phyloP scores from a whole-genome alignment of 2,329 filamentous ascomycete species.

The Incumbomyces delicatus region DNA sequence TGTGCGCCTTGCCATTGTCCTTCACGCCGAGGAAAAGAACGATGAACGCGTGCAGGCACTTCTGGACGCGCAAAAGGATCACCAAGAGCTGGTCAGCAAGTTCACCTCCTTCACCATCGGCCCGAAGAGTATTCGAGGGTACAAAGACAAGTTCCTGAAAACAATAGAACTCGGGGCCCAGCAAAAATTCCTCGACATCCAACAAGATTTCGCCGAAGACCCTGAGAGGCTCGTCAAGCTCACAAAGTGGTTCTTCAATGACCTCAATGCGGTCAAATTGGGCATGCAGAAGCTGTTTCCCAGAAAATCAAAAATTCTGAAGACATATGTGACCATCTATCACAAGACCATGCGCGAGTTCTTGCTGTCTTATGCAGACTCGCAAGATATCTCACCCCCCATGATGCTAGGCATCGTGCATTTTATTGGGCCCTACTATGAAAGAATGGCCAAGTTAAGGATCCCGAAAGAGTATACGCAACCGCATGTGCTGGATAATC shows the following conservation, averaged over 20 bases:
- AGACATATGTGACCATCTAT: conserved; percentile 82
- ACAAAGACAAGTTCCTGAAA: conserved; percentile 90
- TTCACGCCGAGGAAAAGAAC: conserved; percentile 93
- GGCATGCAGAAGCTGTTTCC: conserved; percentile 89
- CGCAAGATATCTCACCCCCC: conserved; percentile 71
- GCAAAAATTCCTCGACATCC: conserved; percentile 61
- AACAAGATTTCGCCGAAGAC: conserved; percentile 70
- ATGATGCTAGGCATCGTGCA: conserved; percentile 87
- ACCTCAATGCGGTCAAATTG: conserved; percentile 85
- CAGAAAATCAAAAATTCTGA: conserved; percentile 91
- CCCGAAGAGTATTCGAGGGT: conserved; percentile 82
- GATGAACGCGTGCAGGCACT: conserved; percentile 84
- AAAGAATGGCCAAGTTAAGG: conserved; percentile 86
- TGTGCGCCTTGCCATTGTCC: conserved; percentile 80
- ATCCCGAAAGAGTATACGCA: conserved; percentile 65
- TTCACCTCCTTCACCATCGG: conserved; percentile 95
- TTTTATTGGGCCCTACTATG: conserved; percentile 93
- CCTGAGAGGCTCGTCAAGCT: conserved; percentile 75
- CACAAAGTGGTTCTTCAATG: conserved; percentile 95
- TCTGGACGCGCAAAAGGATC: conserved; percentile 89
- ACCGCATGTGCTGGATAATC: conserved; percentile 81
- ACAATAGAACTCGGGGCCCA: conserved; percentile 65
- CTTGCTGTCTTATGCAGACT: conserved; percentile 70
- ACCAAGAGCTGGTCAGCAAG: conserved; percentile 83
- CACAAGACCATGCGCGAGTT: conserved; percentile 95